phyloP scores from a whole-genome alignment of 1,284 basidiomycete species.

The Fomitopsis betulina region DNA sequence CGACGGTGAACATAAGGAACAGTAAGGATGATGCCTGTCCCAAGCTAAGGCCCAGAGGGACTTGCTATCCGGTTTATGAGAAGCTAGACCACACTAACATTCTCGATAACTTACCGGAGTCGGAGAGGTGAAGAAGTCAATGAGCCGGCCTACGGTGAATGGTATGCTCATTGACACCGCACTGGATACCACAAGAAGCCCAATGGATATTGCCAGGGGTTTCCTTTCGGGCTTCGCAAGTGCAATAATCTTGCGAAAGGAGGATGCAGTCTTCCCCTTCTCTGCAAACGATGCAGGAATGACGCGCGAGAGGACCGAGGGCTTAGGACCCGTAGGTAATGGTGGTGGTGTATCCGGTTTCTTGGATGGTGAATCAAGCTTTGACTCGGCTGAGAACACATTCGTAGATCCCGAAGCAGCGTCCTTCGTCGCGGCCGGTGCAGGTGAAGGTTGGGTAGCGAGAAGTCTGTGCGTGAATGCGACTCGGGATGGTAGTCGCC shows the following conservation, averaged over 20 bases:
- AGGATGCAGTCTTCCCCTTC: constrained; percentile 42
- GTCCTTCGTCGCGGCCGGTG: background rate
- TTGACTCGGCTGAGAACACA: background rate
- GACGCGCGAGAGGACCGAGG: constrained; percentile 36
- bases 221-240: constrained; percentile 79
- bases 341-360: background rate
- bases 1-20: constrained; percentile 79
- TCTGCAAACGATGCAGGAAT: constrained; percentile 31
- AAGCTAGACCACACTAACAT: too few species aligned
- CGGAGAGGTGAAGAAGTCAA: constrained; percentile 82
- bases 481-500: background rate
- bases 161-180: constrained; percentile 89
- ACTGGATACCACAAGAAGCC: constrained; percentile 61
- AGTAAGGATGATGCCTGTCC: constrained; percentile 78
- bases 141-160: constrained; percentile 86
- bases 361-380: background rate
- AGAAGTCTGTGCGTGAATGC: background rate
- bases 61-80: constrained; percentile 42
- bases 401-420: too few species aligned
- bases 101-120: constrained; percentile 55
- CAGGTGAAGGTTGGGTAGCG: background rate
- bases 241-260: constrained; percentile 68
- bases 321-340: constrained; percentile 20
- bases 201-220: constrained; percentile 69
- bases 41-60: constrained; percentile 74